These are phyloP conservation scores for Pseudogymnoascus sp. DNA, from an alignment of 2,329 filamentous ascomycete genomes.

Conservation along the genomic window DNA sequence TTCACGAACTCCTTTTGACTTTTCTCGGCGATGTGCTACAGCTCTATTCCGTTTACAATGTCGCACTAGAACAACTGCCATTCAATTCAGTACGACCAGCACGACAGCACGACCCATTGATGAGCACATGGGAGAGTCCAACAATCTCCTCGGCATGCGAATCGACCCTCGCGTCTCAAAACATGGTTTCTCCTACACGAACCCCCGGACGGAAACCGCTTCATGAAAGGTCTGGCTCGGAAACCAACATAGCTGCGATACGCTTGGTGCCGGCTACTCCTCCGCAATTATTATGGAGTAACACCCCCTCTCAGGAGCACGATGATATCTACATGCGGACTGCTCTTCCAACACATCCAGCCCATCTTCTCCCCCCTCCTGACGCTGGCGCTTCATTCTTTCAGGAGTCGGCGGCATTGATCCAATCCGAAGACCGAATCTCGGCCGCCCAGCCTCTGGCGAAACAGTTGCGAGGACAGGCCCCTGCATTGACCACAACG, in stretches of 20 bases:
- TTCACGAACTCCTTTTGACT: background rate
- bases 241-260: conserved; percentile 14
- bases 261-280: conserved; percentile 11
- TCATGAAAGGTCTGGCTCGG: conserved; percentile 13
- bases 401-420: conserved; percentile 12
- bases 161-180: conserved; percentile 11
- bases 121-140: conserved; percentile 3
- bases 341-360: conserved; percentile 27
- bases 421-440: conserved; percentile 10
- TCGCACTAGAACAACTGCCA: background rate
- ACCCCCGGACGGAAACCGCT: conserved; percentile 11
- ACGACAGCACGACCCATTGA: background rate
- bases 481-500: background rate
- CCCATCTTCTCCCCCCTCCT: conserved; percentile 23
- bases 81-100: conserved; percentile 5
- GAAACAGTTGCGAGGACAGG: background rate
- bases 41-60: conserved; percentile 8
- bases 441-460: conserved; percentile 3
- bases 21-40: background rate
- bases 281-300: conserved; percentile 9
- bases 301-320: conserved; percentile 12
- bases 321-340: conserved; percentile 27
- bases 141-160: conserved; percentile 1
- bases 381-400: conserved; percentile 23
- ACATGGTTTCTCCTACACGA: conserved; percentile 11